Base-by-base conservation (phyloP, 2,329 filamentous ascomycete species). In the Cladorrhinum sp. region DNA sequence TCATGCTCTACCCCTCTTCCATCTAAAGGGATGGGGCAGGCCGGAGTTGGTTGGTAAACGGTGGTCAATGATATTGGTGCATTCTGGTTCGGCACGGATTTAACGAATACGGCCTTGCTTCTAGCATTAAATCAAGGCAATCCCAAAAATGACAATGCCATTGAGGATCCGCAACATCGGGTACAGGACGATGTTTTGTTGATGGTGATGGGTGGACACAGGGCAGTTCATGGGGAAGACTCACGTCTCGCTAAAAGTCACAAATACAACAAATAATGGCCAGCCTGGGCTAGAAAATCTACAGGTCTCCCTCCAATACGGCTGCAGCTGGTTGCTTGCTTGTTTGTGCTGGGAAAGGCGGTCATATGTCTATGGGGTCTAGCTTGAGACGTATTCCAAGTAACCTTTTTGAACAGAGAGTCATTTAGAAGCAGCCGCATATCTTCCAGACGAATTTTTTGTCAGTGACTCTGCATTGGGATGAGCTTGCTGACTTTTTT, bases 1-100 rank as follows among this genome's bases (percentile, higher is more conserved):
- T 96, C 81, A 96, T 96, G 92, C 86, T 96, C 81, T 96, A 96
- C 87, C 92, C 92, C 80, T 96, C 92, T 77, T 92, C 91, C 84
- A 95, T 97, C 89, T 96, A 93, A 66, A 56, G 57, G 57, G 59
- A 57, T 56, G 68, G 64, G 58, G 71, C 71, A 76, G 78, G 77
- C 77, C 76, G 81, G 81, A 84, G 82, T 85, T 85, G 82, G 82
- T 68, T 81, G 79, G 78, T 83, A 18, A 79, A 79, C 78, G 79
- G 80, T 79, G 82, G 81, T 84, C 85, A 77, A 78, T 81, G 80
- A 81, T 80, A 79, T 83, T 78, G 79, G 78, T 80, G 78, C 79
- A 80, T 83, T 78, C 77, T 78, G 68, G 65, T 63, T 67, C 78
- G 80, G 82, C 81, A 82, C 80, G 78, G 79, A 79, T 77, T 79